A percentile compares a stretch with the other conserved stretches of the same genome.
phyloP scores from a whole-genome alignment of 306 rosid species.

The Rubus idaeus region DNA sequence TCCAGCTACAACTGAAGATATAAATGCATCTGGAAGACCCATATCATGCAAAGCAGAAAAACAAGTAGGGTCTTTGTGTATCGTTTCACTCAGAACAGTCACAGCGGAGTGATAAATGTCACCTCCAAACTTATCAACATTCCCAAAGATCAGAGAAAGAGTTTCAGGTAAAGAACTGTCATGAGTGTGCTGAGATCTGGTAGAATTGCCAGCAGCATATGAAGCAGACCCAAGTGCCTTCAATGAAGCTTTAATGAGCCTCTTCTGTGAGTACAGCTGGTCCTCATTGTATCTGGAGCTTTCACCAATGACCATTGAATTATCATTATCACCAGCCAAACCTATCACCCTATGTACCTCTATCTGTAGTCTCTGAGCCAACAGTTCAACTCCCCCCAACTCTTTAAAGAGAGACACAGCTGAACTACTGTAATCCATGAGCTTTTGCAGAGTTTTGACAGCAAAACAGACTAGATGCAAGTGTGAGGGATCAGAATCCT shows the following conservation, averaged over 20 bases:
- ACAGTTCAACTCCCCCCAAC: slow-evolving; percentile 87
- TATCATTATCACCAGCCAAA: slow-evolving; percentile 44
- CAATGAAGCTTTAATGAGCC: slow-evolving; percentile 84
- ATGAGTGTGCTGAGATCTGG: slow-evolving; percentile 68
- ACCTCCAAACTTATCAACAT: slow-evolving; percentile 86
- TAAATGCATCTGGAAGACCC: slow-evolving; percentile 93
- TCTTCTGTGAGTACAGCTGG: slow-evolving; percentile 74
- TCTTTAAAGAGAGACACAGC: slow-evolving; percentile 94
- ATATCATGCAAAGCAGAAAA: slow-evolving; percentile 78
- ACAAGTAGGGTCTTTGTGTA: slow-evolving; percentile 94
- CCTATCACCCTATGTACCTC: slow-evolving; percentile 87
- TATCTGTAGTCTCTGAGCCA: slow-evolving; percentile 81
- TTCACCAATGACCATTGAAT: slow-evolving; percentile 62
- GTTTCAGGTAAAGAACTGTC: slow-evolving; percentile 79
- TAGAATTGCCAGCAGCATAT: slow-evolving; percentile 68
- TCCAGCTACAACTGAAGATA: slow-evolving; percentile 79
- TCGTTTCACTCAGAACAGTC: slow-evolving; percentile 95
- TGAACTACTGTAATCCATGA: slow-evolving; percentile 95
- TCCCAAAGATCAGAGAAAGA: slow-evolving; percentile 59
- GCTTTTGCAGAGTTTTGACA: slow-evolving; percentile 95
- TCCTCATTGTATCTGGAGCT: slow-evolving; percentile 61
- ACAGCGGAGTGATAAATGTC: slow-evolving; percentile 96
- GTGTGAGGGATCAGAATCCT: slow-evolving; percentile 85
- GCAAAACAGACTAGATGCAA: slow-evolving; percentile 93
- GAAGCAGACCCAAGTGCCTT: slow-evolving; percentile 97